Evolutionary conservation across 805 yeast genomes (phyloP), one percentile per base, ranked within the genome.

Genomic region (Pichia ethanolica): DNA sequence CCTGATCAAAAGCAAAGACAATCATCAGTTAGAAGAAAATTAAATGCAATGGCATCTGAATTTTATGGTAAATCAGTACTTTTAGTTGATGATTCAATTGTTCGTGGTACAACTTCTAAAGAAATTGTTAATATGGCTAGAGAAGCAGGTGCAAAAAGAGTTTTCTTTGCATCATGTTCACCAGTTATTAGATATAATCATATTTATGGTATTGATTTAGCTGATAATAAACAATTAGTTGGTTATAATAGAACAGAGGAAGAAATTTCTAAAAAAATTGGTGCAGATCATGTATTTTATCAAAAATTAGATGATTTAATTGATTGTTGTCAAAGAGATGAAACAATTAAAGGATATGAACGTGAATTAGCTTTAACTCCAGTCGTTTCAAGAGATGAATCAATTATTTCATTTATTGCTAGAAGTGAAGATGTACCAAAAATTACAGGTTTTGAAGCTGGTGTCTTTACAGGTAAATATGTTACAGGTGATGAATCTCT

Each of bases 71-170:
- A 89, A 60, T 82, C 82, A 53, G 98, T 93, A 26, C 72, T 93
- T 55, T 76, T 93, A 47, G 97, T 93, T 41, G 99, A 93, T 68
- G 99, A 93, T 68, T 89, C 97, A 30, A 91, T 93, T 56, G 99
- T 93, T 9, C 82, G 99, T 66, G 99, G 99, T 54, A 93, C 99
- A 25, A 93, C 99, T 3, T 89, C 97, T 7, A 86, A 81, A 66
- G 99, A 93, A 71, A 93, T 93, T 56, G 95, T 93, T 35, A 85
- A 82, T 57, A 93, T 93, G 99, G 99, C 99, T n/a, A 79, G 86
- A 59, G 99, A 93, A 67, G 96, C 98, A 5, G 99, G 99, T 51
- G 99, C 99, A 42, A 82, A 79, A 53, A 84, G 82, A 59, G 99
- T 93, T n/a, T 91, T 80, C 65, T 85, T 93, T 67, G 99, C 99